A percentile compares a stretch with the other conserved stretches of the same genome.
Conservation (phyloP, 768 basidiomycete genomes). For the Calvatia gigantea region DNA sequence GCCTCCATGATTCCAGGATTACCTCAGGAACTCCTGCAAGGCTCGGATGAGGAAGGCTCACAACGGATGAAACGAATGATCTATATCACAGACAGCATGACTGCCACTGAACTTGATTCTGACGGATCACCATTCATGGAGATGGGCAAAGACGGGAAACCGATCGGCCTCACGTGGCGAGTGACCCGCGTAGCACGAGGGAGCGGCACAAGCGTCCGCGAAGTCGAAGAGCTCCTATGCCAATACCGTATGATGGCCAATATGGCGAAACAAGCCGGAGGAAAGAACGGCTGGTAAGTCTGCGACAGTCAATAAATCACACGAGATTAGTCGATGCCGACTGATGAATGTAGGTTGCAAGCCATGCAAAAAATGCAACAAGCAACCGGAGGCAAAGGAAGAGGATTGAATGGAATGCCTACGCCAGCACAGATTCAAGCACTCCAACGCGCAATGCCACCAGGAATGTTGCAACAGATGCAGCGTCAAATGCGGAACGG, state of each 20-base stretch:
- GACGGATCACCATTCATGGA: constrained; percentile 93
- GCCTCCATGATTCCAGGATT: constrained; percentile 99
- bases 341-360: constrained; percentile 50
- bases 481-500: constrained; percentile 76
- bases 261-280: constrained; percentile 97
- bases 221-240: constrained; percentile 96
- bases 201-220: constrained; percentile 90
- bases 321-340: not conserved
- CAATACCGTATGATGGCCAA: constrained; percentile 99
- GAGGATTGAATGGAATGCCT: constrained; percentile 86
- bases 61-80: constrained; percentile 95
- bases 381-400: constrained; percentile 80
- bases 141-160: constrained; percentile 76
- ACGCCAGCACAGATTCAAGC: constrained; percentile 92
- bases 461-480: constrained; percentile 94
- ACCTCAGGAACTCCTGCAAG: constrained; percentile 85
- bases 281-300: constrained; percentile 88
- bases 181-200: constrained; percentile 89
- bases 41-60: constrained; percentile 91
- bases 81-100: constrained; percentile 99
- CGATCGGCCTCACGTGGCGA: constrained; percentile 84
- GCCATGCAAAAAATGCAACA: constrained; percentile 93
- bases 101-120: constrained; percentile 87
- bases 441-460: constrained; percentile 94
- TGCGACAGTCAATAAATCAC: not conserved